Conservation (phyloP, 331 rosid species). For the Cydonia oblonga region DNA sequence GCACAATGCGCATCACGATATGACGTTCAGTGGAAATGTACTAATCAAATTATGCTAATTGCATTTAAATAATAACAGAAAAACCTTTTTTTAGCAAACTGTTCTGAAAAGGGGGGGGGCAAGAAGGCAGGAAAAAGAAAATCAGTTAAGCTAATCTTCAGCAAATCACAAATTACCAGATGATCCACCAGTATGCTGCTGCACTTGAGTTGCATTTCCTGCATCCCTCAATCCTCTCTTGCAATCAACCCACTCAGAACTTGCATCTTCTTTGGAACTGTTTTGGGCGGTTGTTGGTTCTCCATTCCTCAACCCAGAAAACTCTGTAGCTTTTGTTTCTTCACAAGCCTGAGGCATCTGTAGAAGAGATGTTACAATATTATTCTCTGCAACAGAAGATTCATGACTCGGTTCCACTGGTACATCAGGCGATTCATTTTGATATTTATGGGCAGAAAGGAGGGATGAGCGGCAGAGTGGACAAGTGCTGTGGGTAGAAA, state of each 20-base stretch:
- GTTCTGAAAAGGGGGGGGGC: background rate
- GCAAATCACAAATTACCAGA: conserved; percentile 3
- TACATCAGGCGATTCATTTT: conserved; percentile 5
- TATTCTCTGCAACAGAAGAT: background rate
- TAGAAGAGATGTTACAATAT: background rate
- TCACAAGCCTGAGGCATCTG: conserved; percentile 2
- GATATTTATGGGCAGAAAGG: conserved; percentile 17
- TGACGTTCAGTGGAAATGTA: background rate
- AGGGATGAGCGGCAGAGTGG: conserved; percentile 80
- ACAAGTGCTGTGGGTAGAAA: conserved; percentile 65
- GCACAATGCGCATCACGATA: background rate
- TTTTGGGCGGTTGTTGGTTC: background rate
- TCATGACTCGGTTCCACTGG: conserved; percentile 7
- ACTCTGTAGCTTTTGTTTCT: background rate
- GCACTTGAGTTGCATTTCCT: background rate
- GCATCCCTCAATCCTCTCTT: background rate
- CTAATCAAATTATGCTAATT: background rate
- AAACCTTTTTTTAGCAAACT: background rate
- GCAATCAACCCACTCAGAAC: conserved; percentile 5
- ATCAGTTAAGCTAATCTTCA: background rate
- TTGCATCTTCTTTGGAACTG: conserved; percentile 4
- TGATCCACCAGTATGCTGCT: background rate
- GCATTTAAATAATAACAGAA: background rate
- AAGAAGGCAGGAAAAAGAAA: background rate
- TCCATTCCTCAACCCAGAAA: background rate